Evolutionary conservation across 75 land plant species (phyloP).

Genomic region (Chamaecyparis obtusa): DNA sequence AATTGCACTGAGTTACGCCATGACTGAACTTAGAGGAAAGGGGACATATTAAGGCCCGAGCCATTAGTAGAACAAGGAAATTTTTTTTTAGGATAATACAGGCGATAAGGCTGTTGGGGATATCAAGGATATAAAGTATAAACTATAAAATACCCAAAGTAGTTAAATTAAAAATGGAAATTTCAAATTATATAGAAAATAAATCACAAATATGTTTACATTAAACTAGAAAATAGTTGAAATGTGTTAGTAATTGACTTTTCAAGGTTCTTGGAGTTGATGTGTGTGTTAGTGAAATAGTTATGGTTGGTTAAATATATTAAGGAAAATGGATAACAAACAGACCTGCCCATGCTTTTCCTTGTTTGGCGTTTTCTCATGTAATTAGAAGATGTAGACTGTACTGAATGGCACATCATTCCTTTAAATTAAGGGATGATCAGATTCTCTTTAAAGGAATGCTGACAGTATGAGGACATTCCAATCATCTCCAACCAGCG

Average conservation of each 20-base stretch:
- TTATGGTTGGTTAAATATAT: background rate
- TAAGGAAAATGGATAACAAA: background rate
- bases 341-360: background rate
- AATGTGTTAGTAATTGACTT: background rate
- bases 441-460: background rate
- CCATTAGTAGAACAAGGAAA: background rate
- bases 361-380: background rate
- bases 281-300: background rate
- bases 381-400: background rate
- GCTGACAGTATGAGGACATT: background rate
- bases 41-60: background rate
- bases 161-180: background rate
- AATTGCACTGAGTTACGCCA: no score
- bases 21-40: no score
- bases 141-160: background rate
- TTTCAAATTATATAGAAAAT: background rate
- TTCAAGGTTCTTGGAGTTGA: background rate
- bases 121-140: background rate
- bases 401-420: background rate
- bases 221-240: background rate
- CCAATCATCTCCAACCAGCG: background rate
- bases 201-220: background rate
- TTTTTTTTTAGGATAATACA: background rate
- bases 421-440: background rate
- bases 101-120: background rate